These are phyloP conservation scores for Andrographis paniculata DNA, from an alignment of 305 asterid genomes.

Conservation along the genomic window DNA sequence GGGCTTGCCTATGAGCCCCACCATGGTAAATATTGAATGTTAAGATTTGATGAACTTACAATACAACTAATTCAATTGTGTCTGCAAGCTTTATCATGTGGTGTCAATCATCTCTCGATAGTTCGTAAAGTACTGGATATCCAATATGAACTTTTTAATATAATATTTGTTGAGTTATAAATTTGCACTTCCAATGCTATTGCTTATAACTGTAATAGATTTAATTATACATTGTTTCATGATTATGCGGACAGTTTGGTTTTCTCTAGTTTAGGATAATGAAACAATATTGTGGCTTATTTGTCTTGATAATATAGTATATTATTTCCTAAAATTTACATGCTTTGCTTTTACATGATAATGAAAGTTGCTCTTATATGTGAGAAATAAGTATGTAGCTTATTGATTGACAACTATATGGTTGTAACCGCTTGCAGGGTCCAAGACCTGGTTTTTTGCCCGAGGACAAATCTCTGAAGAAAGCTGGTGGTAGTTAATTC, in stretches of 20 bases:
- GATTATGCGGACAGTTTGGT: no score
- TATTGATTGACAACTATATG: constrained; percentile 7
- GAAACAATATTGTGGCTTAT: no score
- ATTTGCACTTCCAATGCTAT: no score
- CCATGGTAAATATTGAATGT: constrained; percentile 37
- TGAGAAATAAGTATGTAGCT: constrained; percentile 5
- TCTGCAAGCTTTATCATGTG: neutral
- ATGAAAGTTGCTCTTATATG: neutral
- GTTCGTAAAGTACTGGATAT: no score
- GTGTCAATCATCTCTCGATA: no score
- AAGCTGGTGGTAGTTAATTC: constrained; percentile 25
- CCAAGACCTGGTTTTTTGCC: constrained; percentile 52
- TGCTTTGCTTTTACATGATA: neutral
- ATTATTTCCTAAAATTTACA: neutral
- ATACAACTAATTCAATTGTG: neutral
- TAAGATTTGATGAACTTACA: neutral
- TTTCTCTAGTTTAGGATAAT: no score
- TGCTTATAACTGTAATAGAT: no score
- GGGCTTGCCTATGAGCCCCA: constrained; percentile 48
- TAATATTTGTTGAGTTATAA: no score
- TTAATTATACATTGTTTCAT: no score
- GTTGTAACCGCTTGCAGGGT: constrained; percentile 33
- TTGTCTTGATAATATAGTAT: neutral
- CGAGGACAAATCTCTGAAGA: constrained; percentile 44
- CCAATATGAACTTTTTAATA: no score